Percentiles rank a stretch among this genome's conserved stretches.
Conservation (phyloP, 176 grass and related monocot genomes). For the Paspalum vaginatum region DNA sequence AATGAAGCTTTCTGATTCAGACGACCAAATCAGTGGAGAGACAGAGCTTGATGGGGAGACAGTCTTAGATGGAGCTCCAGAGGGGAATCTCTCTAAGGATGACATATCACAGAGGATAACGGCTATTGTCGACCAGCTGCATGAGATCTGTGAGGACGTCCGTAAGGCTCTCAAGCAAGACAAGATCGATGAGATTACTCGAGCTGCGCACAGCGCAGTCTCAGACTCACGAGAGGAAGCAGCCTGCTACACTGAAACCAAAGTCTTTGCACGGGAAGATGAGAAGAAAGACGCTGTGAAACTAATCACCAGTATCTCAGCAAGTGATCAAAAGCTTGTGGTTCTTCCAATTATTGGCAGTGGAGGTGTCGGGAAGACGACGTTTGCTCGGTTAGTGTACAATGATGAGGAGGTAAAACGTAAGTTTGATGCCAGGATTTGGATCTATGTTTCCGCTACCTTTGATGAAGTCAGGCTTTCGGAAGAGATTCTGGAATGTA, state of each 20-base stretch:
- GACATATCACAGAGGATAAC: not conserved
- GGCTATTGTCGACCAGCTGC: not conserved
- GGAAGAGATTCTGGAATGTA: conserved; percentile 27
- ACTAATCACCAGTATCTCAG: not conserved
- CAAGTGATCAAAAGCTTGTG: not conserved
- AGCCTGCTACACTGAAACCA: not conserved
- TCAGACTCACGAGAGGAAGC: not conserved
- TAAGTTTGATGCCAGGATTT: conserved; percentile 37
- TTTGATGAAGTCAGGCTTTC: conserved; percentile 55
- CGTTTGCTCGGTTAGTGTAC: conserved; percentile 51
- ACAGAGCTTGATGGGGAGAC: not conserved
- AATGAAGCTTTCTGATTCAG: conserved; percentile 1
- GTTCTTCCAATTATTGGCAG: conserved; percentile 39
- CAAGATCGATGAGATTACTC: conserved; percentile 26
- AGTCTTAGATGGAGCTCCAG: not conserved
- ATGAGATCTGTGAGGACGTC: conserved; percentile 28
- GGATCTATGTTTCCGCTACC: conserved; percentile 50
- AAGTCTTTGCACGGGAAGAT: conserved; percentile 2
- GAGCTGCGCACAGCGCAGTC: not conserved
- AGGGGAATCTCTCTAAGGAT: not conserved
- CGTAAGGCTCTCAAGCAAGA: conserved; percentile 22
- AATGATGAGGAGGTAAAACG: conserved; percentile 7
- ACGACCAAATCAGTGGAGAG: not conserved
- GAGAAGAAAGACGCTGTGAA: not conserved
- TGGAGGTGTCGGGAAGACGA: conserved; percentile 56